A percentile compares a stretch with the other conserved stretches of the same genome.
These are phyloP conservation scores for Epichloe coenophiala DNA, from an alignment of 2,329 filamentous ascomycete species.

Conservation along the genomic window DNA sequence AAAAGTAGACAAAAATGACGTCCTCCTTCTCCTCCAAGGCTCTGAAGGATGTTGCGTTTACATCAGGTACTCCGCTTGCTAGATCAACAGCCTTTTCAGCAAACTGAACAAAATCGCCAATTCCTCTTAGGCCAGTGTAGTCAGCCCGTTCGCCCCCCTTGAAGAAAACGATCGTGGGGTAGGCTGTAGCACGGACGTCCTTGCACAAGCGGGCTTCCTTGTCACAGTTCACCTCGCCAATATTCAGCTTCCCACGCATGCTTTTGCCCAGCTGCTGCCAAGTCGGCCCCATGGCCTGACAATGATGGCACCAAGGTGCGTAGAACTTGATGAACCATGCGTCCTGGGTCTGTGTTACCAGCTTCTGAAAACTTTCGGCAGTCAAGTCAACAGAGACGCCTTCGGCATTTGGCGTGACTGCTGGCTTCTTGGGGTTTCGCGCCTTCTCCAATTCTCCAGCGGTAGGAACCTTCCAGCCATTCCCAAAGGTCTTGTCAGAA, in stretches of 20 bases:
- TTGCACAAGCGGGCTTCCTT: slow-evolving; percentile 79
- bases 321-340: slow-evolving; percentile 99
- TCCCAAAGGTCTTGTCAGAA: slow-evolving; percentile 14
- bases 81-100: slow-evolving; percentile 75
- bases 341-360: slow-evolving; percentile 76
- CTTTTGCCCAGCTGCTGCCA: slow-evolving; percentile 85
- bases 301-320: slow-evolving; percentile 93
- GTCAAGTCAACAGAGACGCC: slow-evolving; percentile 65
- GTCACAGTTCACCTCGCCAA: slow-evolving; percentile 95
- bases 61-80: slow-evolving; percentile 63
- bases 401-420: slow-evolving; percentile 52
- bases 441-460: slow-evolving; percentile 18
- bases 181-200: slow-evolving; percentile 66
- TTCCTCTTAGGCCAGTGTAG: slow-evolving; percentile 79
- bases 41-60: slow-evolving; percentile 63
- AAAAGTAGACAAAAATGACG: slow-evolving; percentile 95
- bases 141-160: slow-evolving; percentile 78
- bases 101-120: slow-evolving; percentile 81
- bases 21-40: slow-evolving; percentile 85
- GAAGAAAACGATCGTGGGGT: slow-evolving; percentile 88
- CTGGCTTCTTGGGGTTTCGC: slow-evolving; percentile 33
- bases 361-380: slow-evolving; percentile 71
- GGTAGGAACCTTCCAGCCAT: slow-evolving; percentile 17
- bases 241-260: slow-evolving; percentile 78
- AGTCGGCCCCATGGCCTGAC: slow-evolving; percentile 78